Base-by-base conservation (phyloP, 2,329 filamentous ascomycete species). In the Fusarium guadeloupense region DNA sequence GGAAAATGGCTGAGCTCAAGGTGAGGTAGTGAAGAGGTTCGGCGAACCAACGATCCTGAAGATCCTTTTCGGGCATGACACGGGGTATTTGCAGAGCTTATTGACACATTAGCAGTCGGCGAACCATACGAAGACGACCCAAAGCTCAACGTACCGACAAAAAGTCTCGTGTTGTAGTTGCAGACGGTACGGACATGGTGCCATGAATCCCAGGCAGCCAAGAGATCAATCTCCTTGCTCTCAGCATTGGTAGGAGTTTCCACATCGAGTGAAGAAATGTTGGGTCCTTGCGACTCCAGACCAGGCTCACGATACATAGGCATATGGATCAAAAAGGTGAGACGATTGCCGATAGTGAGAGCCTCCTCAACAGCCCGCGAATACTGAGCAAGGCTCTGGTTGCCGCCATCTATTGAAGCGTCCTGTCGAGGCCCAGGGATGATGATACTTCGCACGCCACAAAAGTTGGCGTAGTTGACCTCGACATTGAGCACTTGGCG, bases 381-480 rank as follows among this genome's bases (percentile, higher is more conserved):
- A 80, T 93, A 99, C 69, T 93, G 91, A 0, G 89, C 70, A 81
- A 84, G 72, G n/a, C 83, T 81, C 71, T 80, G 77, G 65, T 80
- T 77, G 41, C 77, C 80, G 13, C 78, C 75, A 57, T 80, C 73
- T 50, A 81, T 82, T 53, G 83, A 82, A 53, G 85, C 81, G 63
- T 89, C 85, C 13, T 86, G 78, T 62, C 85, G 84, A 4, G 95
- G 95, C 0, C 93, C 93, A 2, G 89, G 88, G 25, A 99, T 81
- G 44, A 98, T 80, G 54, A 98, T 83, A 75, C 90, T 96, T 51
- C 88, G 87, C 41, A 95, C 85, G 30, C 96, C 96, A 71, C 93
- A 97, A 77, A 98, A 99, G 61, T 92, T 93, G 62, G 96, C 95
- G 77, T 97, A 99, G 42, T 92, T 91, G 41, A 98, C 85, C 74